phyloP scores from a whole-genome alignment of 1,139 yeast species.

The Arxiozyma telluris region DNA sequence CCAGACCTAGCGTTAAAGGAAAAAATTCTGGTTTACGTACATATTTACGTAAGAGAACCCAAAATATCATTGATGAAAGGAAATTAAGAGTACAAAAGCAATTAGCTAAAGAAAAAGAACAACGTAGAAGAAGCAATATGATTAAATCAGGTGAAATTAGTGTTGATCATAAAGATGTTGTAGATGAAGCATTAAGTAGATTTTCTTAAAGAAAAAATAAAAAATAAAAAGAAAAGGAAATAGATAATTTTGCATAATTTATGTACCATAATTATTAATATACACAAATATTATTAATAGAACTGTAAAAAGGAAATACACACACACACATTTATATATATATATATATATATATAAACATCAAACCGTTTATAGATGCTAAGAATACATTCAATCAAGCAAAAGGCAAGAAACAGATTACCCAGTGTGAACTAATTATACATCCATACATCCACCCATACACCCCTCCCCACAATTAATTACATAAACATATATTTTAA shows the following conservation, averaged over 20 bases:
- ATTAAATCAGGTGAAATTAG: slow-evolving; percentile 43
- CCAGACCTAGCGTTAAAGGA: slow-evolving; percentile 59
- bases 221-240: too few relatives aligned
- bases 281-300: too few relatives aligned
- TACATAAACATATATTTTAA: too few relatives aligned
- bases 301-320: too few relatives aligned
- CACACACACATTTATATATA: too few relatives aligned
- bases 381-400: not conserved
- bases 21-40: slow-evolving; percentile 79
- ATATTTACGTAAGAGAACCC: slow-evolving; percentile 73
- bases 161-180: slow-evolving; percentile 29
- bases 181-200: slow-evolving; percentile 30
- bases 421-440: not conserved
- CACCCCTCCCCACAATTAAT: too few relatives aligned
- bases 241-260: not conserved
- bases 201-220: slow-evolving; percentile 10
- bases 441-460: too few relatives aligned
- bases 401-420: too few relatives aligned
- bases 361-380: not conserved
- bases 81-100: slow-evolving; percentile 73
- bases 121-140: slow-evolving; percentile 49
- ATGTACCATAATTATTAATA: not conserved
- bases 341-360: not conserved
- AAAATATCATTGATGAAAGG: slow-evolving; percentile 83
- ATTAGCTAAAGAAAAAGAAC: slow-evolving; percentile 61